Evolutionary conservation across 2,329 filamentous ascomycete genomes (phyloP).

Genomic region (Neonectria faginata): DNA sequence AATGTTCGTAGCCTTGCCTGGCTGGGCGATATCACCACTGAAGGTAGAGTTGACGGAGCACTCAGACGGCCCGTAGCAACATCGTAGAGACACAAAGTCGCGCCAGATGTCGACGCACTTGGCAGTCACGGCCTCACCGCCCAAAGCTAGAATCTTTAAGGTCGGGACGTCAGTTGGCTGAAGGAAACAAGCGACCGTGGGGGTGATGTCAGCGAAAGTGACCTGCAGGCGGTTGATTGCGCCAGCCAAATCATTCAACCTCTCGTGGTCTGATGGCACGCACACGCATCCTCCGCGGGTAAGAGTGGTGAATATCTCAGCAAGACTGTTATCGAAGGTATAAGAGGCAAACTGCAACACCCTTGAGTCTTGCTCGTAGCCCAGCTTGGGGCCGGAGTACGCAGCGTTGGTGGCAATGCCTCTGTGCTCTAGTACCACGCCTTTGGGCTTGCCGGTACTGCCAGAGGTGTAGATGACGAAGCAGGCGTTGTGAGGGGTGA

Average conservation of each 20-base stretch:
- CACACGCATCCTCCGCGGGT: slow-evolving; percentile 31
- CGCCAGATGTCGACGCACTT: slow-evolving; percentile 38
- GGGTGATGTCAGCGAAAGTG: slow-evolving; percentile 34
- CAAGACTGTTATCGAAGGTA: slow-evolving; percentile 37
- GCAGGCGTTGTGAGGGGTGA: slow-evolving; percentile 27
- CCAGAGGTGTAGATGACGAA: slow-evolving; percentile 41
- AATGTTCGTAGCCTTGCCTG: slow-evolving; percentile 34
- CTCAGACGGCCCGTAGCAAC: slow-evolving; percentile 35
- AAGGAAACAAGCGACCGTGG: slow-evolving; percentile 35
- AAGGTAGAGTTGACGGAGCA: slow-evolving; percentile 34
- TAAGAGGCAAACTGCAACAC: slow-evolving; percentile 39
- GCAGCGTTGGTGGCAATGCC: slow-evolving; percentile 29
- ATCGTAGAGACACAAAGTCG: slow-evolving; percentile 31
- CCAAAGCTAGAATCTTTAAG: slow-evolving; percentile 31
- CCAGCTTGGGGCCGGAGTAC: slow-evolving; percentile 28
- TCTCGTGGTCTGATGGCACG: slow-evolving; percentile 36
- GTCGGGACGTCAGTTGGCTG: slow-evolving; percentile 28
- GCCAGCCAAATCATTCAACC: slow-evolving; percentile 30
- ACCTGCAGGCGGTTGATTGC: slow-evolving; percentile 29
- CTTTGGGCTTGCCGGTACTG: slow-evolving; percentile 32
- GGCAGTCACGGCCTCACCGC: slow-evolving; percentile 32
- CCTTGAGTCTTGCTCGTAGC: slow-evolving; percentile 24
- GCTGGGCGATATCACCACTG: slow-evolving; percentile 25
- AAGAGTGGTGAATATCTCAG: slow-evolving; percentile 33
- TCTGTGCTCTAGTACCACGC: slow-evolving; percentile 34